Evolutionary conservation across 352 stramenopile genomes (phyloP).

Genomic region (Pythium dissotocum): DNA sequence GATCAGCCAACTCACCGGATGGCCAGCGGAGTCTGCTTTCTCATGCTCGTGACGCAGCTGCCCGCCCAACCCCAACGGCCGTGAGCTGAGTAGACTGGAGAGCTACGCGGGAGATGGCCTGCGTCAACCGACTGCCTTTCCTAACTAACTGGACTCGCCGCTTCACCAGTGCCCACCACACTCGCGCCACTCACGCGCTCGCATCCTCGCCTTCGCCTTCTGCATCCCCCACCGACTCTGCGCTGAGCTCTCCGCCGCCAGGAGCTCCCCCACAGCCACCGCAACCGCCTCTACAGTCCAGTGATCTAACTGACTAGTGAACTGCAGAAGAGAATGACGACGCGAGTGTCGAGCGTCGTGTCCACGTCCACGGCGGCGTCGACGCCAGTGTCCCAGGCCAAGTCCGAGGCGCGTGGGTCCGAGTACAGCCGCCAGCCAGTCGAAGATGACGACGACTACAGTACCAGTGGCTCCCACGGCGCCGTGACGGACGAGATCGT

Average conservation of each 20-base stretch:
- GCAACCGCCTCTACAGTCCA: neutral
- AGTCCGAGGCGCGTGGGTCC: neutral
- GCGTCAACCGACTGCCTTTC: neutral
- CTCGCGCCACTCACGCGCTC: too few relatives aligned
- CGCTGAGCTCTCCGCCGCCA: neutral
- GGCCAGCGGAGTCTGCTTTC: neutral
- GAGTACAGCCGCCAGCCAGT: neutral
- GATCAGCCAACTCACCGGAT: neutral
- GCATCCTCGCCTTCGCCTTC: too few relatives aligned
- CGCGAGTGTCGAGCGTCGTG: neutral
- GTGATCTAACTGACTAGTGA: too few relatives aligned
- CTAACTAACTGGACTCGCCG: neutral
- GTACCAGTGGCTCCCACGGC: conserved; percentile 17
- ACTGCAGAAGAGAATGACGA: neutral
- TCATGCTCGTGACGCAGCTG: neutral
- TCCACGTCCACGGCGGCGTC: neutral
- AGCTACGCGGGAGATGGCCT: neutral
- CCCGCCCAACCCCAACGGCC: neutral
- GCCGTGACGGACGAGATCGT: conserved; percentile 37
- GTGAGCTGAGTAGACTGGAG: neutral
- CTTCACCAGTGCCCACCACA: too few relatives aligned
- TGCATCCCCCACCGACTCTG: neutral
- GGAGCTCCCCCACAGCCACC: neutral
- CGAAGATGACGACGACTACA: neutral
- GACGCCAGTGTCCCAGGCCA: neutral